Evolutionary conservation across 2,329 filamentous ascomycete species (phyloP).

Genomic region (Fusarium avenaceum): DNA sequence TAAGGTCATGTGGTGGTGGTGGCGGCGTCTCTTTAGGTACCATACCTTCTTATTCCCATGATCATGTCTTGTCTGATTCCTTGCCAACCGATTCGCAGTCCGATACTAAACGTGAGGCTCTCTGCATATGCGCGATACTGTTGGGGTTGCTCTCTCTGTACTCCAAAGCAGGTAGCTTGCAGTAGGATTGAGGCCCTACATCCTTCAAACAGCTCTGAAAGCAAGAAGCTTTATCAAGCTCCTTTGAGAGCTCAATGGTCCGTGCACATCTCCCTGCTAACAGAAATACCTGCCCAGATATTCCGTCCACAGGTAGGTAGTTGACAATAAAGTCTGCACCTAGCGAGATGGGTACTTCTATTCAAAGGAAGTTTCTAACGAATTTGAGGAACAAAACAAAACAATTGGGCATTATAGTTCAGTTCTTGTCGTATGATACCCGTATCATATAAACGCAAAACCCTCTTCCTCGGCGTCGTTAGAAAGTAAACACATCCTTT

Average conservation of each 20-base stretch:
- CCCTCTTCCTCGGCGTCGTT: background rate
- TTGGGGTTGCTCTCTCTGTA: background rate
- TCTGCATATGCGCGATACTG: background rate
- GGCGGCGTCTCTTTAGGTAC: constrained; percentile 1
- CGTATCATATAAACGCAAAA: too few species aligned
- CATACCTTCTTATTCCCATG: background rate
- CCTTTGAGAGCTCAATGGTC: constrained; percentile 31
- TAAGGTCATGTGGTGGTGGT: constrained; percentile 26
- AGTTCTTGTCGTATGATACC: too few species aligned
- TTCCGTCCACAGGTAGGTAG: background rate
- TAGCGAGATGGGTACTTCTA: too few species aligned
- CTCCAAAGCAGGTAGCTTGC: background rate
- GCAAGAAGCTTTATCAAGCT: constrained; percentile 13
- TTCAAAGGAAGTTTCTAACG: background rate
- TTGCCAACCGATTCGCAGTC: background rate
- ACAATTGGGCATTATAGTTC: too few species aligned
- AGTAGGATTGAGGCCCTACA: constrained; percentile 8
- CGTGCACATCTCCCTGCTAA: constrained; percentile 48
- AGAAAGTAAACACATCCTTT: background rate
- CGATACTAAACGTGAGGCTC: background rate
- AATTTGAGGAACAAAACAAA: background rate
- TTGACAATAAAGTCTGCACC: background rate
- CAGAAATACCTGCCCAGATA: constrained; percentile 10
- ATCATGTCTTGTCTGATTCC: background rate
- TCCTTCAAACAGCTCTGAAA: background rate